Percentiles rank a stretch among this genome's conserved stretches.
phyloP scores from a whole-genome alignment of 352 stramenopile genomes.

The Blastocystis sp. region DNA sequence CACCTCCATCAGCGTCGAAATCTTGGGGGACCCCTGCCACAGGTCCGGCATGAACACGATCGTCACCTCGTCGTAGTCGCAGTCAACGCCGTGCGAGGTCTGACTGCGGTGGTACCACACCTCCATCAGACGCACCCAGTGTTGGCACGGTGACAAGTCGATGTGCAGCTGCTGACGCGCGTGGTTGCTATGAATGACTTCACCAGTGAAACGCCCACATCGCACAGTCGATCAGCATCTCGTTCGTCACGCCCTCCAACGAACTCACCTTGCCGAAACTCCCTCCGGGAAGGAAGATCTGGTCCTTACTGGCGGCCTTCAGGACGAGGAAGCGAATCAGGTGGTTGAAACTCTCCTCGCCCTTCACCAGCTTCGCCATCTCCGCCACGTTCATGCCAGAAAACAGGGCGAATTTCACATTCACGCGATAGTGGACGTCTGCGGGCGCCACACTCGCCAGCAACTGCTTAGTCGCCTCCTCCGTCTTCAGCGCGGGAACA shows the following conservation, averaged over 20 bases:
- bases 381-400: constrained; percentile 40
- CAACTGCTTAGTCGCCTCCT: neutral
- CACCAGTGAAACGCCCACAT: neutral
- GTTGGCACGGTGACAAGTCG: constrained; percentile 28
- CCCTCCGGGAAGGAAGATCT: constrained; percentile 61
- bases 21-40: neutral
- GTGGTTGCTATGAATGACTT: constrained; percentile 12
- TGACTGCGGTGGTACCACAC: constrained; percentile 56
- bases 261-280: constrained; percentile 8
- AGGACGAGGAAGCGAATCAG: constrained; percentile 51
- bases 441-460: neutral
- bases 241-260: constrained; percentile 17
- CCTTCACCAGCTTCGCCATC: constrained; percentile 7
- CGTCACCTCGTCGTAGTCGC: constrained; percentile 60
- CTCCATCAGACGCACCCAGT: constrained; percentile 71
- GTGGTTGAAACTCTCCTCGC: constrained; percentile 43
- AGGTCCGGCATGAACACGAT: constrained; percentile 60
- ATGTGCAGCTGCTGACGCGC: constrained; percentile 20
- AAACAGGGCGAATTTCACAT: constrained; percentile 66
- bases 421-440: constrained; percentile 35
- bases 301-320: constrained; percentile 35
- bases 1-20: constrained; percentile 10
- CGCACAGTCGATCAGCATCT: constrained; percentile 37
- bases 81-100: constrained; percentile 41
- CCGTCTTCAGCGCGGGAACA: neutral